Conservation (phyloP, 1,139 yeast species). For the Candida sp. region DNA sequence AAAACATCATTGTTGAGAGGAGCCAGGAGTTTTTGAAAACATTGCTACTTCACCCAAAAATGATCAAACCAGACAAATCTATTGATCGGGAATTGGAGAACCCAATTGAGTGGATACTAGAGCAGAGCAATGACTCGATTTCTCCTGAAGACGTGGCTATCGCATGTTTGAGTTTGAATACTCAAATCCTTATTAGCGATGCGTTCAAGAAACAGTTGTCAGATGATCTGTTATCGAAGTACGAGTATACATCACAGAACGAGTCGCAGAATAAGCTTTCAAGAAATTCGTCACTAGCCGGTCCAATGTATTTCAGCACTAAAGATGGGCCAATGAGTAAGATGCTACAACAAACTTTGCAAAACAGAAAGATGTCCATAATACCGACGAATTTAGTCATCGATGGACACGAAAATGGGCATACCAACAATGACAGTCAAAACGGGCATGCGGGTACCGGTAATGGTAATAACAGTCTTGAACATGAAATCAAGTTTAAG, state of each 20-base stretch:
- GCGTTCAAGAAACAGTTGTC: constrained; percentile 6
- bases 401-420: constrained; percentile 13
- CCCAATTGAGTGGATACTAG: constrained; percentile 38
- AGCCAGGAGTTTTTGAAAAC: constrained; percentile 18
- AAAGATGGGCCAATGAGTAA: constrained; percentile 13
- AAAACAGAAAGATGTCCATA: constrained; percentile 29
- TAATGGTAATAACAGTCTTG: neutral
- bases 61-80: constrained; percentile 33
- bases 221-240: constrained; percentile 2
- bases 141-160: constrained; percentile 37
- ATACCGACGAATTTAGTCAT: constrained; percentile 30
- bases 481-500: constrained; percentile 27
- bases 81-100: constrained; percentile 37
- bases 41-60: constrained; percentile 54
- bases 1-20: constrained; percentile 7
- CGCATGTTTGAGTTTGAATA: constrained; percentile 36
- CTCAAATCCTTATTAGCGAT: constrained; percentile 17
- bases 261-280: constrained; percentile 17
- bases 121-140: constrained; percentile 21
- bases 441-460: neutral
- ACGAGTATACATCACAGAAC: neutral
- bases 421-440: neutral
- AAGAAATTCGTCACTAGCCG: constrained; percentile 31
- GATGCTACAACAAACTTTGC: constrained; percentile 18
- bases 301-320: constrained; percentile 25